These are phyloP conservation scores for Penicillium sp. DNA, from an alignment of 2,329 filamentous ascomycete genomes.

Conservation along the genomic window DNA sequence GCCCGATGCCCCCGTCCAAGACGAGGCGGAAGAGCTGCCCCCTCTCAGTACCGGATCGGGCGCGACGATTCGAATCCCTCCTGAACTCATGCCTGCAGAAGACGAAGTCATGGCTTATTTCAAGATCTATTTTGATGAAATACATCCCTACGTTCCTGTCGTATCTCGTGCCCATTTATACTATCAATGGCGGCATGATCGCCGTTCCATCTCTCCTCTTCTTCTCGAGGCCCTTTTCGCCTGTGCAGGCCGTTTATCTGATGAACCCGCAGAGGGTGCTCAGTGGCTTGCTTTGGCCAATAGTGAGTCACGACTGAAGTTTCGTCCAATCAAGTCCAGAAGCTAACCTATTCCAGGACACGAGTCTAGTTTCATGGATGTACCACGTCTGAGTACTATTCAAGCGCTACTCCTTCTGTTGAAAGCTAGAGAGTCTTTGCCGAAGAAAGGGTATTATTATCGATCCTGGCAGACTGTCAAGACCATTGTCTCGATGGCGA, in stretches of 20 bases:
- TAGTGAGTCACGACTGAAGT: constrained; percentile 51
- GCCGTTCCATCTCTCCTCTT: constrained; percentile 80
- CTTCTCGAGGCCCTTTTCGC: constrained; percentile 89
- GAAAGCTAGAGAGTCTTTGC: constrained; percentile 87
- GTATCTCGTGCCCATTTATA: constrained; percentile 79
- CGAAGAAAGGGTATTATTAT: constrained; percentile 92
- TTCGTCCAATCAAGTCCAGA: constrained; percentile 2
- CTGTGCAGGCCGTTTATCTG: constrained; percentile 76
- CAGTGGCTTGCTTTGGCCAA: constrained; percentile 91
- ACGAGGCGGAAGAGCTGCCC: constrained; percentile 72
- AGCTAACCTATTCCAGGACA: constrained; percentile 59
- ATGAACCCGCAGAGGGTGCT: constrained; percentile 77
- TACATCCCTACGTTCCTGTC: constrained; percentile 90
- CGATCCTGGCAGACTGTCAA: constrained; percentile 96
- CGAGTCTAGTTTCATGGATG: constrained; percentile 88
- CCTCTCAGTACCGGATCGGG: constrained; percentile 65
- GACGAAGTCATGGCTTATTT: constrained; percentile 79
- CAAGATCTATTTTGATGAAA: constrained; percentile 81
- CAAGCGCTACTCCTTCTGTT: constrained; percentile 83
- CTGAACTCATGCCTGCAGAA: constrained; percentile 87
- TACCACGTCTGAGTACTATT: constrained; percentile 83
- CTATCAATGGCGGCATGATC: constrained; percentile 80
- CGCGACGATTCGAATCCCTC: constrained; percentile 78
- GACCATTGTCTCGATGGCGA: constrained; percentile 86
- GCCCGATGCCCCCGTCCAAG: constrained; percentile 55